Conservation (phyloP, 1,284 basidiomycete species). For the Ustilago xerochloae region DNA sequence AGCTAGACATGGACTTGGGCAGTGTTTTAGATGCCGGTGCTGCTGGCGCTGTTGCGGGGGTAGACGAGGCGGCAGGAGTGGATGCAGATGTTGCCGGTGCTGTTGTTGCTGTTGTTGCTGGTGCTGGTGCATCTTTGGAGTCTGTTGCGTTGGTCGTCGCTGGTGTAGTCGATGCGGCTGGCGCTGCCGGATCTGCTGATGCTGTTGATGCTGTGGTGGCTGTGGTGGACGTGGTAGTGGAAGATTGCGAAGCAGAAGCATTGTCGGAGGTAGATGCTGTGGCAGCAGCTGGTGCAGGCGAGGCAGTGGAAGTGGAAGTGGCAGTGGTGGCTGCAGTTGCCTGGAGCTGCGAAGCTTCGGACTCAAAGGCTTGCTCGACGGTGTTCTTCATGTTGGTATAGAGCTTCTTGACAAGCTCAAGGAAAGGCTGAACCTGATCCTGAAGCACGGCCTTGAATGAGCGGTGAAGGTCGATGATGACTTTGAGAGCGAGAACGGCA, state of each 20-base stretch:
- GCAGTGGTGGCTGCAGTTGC: background rate
- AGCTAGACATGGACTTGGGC: conserved; percentile 73
- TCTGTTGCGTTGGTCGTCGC: conserved; percentile 5
- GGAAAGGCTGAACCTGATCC: conserved; percentile 82
- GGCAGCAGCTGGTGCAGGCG: conserved; percentile 13
- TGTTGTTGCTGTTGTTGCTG: conserved; percentile 5
- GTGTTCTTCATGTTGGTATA: conserved; percentile 81
- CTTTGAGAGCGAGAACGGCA: conserved; percentile 89
- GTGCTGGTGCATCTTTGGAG: background rate
- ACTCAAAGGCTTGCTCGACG: conserved; percentile 79
- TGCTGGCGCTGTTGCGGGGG: background rate
- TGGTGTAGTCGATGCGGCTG: conserved; percentile 6
- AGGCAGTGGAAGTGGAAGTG: conserved; percentile 7
- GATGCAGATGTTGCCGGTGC: conserved; percentile 5
- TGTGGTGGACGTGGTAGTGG: background rate
- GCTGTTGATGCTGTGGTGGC: conserved; percentile 5
- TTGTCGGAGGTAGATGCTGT: conserved; percentile 1
- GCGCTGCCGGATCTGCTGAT: too few species aligned
- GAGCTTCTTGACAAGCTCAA: conserved; percentile 79
- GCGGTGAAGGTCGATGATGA: conserved; percentile 79
- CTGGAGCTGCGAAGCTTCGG: conserved; percentile 46
- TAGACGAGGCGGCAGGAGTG: conserved; percentile 9
- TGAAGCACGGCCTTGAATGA: conserved; percentile 74
- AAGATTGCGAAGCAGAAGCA: background rate
- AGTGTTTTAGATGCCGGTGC: conserved; percentile 48